Evolutionary conservation across 2,329 filamentous ascomycete species (phyloP), one percentile per base, ranked within the genome.

Genomic region (Sporothrix curviconia): DNA sequence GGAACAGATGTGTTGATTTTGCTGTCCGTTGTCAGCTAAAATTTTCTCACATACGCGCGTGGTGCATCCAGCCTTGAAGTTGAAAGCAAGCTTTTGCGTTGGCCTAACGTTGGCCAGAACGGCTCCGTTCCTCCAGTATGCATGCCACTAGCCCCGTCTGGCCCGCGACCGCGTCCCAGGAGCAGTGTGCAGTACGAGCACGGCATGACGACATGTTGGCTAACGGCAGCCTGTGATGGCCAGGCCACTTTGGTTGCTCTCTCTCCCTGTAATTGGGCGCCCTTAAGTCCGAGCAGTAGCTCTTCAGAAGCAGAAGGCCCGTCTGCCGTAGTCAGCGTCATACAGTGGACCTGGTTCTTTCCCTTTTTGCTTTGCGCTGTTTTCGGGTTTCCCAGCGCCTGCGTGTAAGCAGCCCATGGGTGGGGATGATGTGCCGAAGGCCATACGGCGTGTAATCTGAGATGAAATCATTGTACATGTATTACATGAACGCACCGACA

Each of bases 201-300:
- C 44, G 30, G 44, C 49, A 64, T 64, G 62, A 64, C 62, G 62
- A 63, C 62, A 64, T 62, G 62, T 52, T 53, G 55, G 36, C 44
- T 15, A 7, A 37, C 56, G 15, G 53, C 6, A 30, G 46, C 56
- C 42, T 60, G 30, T 64, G 62, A 61, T 64, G 62, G 62, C 30
- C 56, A 47, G n/a, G n/a, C n/a, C n/a, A 39, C 40, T 51, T 36
- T 34, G 32, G n/a, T 37, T 28, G 22, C 11, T 40, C 53, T 37
- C 40, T 42, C 34, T 36, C 17, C 53, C 51, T 43, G n/a, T 54
- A 17, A 25, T 34, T 34, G n/a, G 22, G 25, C 7, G 19, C 30
- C 9, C 7, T 34, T 22, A 49, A 49, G 9, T 34, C 44, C 44
- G 44, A 34, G 3, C 44, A 32, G 43, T 51, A 25, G 14, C 12